Evolutionary conservation across 495 filamentous ascomycete species (phyloP).

Genomic region (Hypoxylon trugodes): DNA sequence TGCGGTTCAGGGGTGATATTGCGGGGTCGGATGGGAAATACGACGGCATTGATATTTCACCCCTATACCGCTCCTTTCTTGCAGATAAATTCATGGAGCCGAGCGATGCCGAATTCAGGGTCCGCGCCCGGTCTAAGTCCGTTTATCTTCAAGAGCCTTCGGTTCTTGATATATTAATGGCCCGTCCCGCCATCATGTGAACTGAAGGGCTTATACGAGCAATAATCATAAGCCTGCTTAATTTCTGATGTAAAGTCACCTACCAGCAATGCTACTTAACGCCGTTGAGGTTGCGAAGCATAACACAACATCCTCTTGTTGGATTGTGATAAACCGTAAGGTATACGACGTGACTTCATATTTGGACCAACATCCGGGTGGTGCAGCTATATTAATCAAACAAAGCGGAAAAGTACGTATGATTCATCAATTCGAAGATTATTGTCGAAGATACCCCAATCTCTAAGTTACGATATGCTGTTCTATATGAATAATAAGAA

Average conservation of each 20-base stretch:
- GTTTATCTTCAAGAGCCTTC: too few species aligned
- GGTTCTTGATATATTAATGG: too few species aligned
- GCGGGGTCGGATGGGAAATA: slow-evolving; percentile 19
- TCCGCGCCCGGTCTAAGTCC: not conserved
- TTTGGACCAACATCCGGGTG: slow-evolving; percentile 74
- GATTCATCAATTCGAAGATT: not conserved
- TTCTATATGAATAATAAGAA: slow-evolving; percentile 8
- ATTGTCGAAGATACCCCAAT: not conserved
- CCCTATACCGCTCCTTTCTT: slow-evolving; percentile 1
- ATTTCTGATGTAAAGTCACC: not conserved
- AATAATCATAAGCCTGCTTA: too few species aligned
- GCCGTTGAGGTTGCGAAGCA: slow-evolving; percentile 65
- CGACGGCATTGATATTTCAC: slow-evolving; percentile 6
- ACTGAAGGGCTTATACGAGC: too few species aligned
- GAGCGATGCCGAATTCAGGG: slow-evolving; percentile 10
- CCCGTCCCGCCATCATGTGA: too few species aligned
- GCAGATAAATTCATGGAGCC: not conserved
- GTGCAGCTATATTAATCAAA: slow-evolving; percentile 70
- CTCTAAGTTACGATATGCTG: not conserved
- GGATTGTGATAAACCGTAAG: slow-evolving; percentile 75
- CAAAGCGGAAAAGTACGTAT: slow-evolving; percentile 61
- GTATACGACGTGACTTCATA: slow-evolving; percentile 80
- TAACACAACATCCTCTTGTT: slow-evolving; percentile 70
- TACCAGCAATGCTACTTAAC: slow-evolving; percentile 17
- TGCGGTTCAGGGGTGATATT: slow-evolving; percentile 7